Evolutionary conservation across 768 basidiomycete genomes (phyloP).

Genomic region (Tricholoma sp.): DNA sequence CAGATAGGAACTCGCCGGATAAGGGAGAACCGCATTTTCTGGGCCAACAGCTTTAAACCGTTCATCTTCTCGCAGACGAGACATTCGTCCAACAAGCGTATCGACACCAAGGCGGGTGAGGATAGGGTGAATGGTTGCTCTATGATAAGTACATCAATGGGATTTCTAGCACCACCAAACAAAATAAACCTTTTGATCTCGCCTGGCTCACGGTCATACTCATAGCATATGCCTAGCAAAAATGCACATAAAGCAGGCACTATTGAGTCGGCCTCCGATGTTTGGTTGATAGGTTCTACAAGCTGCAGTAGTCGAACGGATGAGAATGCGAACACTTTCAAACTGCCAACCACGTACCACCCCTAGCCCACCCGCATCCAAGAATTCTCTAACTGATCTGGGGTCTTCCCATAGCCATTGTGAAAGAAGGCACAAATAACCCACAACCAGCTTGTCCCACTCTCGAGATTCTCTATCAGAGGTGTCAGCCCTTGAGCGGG

Average conservation of each 20-base stretch:
- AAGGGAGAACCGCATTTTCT: slow-evolving; percentile 67
- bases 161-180: neutral
- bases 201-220: slow-evolving; percentile 93
- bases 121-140: slow-evolving; percentile 84
- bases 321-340: neutral
- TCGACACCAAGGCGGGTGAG: slow-evolving; percentile 88
- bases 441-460: slow-evolving; percentile 87
- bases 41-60: slow-evolving; percentile 89
- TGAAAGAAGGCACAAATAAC: slow-evolving; percentile 75
- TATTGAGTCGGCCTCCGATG: slow-evolving; percentile 76
- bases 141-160: slow-evolving; percentile 21
- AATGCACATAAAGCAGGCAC: slow-evolving; percentile 90
- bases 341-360: slow-evolving; percentile 54
- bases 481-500: slow-evolving; percentile 60
- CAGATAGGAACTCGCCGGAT: slow-evolving; percentile 33
- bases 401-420: slow-evolving; percentile 99
- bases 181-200: slow-evolving; percentile 78
- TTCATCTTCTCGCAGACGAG: slow-evolving; percentile 85
- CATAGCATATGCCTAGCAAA: slow-evolving; percentile 90
- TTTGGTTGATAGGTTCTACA: slow-evolving; percentile 92
- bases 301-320: slow-evolving; percentile 36
- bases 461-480: slow-evolving; percentile 73
- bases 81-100: slow-evolving; percentile 81
- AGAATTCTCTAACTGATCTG: slow-evolving; percentile 78
- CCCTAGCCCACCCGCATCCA: slow-evolving; percentile 86